A percentile compares a stretch with the other conserved stretches of the same genome.
Conservation (phyloP, 176 grass and related monocot species). For the Hordeum marinum region DNA sequence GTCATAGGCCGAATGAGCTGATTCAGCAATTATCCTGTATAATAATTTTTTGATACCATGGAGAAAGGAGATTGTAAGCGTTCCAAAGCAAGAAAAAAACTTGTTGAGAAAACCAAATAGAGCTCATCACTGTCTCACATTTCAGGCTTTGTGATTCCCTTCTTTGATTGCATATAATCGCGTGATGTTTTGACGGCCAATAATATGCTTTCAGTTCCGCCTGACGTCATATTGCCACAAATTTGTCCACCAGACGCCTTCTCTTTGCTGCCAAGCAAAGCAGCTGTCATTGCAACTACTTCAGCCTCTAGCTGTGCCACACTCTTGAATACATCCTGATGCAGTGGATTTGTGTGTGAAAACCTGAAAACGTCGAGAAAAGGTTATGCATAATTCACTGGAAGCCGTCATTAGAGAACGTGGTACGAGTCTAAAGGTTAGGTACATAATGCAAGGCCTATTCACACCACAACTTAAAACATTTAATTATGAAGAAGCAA, state of each 20-base stretch:
- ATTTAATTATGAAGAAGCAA: neutral
- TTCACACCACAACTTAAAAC: neutral
- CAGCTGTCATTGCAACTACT: conserved; percentile 95
- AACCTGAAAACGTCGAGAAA: conserved; percentile 49
- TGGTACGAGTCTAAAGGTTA: neutral
- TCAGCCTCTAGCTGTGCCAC: conserved; percentile 80
- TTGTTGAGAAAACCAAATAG: neutral
- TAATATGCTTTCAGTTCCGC: conserved; percentile 94
- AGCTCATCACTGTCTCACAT: conserved; percentile 57
- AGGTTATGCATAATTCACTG: neutral
- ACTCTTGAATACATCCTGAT: conserved; percentile 94
- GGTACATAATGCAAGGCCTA: neutral
- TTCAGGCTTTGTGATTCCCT: conserved; percentile 91
- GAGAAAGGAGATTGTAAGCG: neutral
- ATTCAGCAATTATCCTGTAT: conserved; percentile 70
- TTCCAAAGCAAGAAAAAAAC: neutral
- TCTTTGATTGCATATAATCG: conserved; percentile 88
- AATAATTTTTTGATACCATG: conserved; percentile 13
- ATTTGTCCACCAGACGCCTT: conserved; percentile 79
- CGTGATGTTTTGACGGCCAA: conserved; percentile 94
- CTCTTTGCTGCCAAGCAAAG: conserved; percentile 87
- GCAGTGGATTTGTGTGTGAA: conserved; percentile 94
- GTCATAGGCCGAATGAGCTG: conserved; percentile 79
- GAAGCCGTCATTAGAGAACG: neutral
- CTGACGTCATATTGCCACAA: conserved; percentile 98